phyloP scores from a whole-genome alignment of 192 early-diverging fungal species.

The Chytriomyces hyalinus region DNA sequence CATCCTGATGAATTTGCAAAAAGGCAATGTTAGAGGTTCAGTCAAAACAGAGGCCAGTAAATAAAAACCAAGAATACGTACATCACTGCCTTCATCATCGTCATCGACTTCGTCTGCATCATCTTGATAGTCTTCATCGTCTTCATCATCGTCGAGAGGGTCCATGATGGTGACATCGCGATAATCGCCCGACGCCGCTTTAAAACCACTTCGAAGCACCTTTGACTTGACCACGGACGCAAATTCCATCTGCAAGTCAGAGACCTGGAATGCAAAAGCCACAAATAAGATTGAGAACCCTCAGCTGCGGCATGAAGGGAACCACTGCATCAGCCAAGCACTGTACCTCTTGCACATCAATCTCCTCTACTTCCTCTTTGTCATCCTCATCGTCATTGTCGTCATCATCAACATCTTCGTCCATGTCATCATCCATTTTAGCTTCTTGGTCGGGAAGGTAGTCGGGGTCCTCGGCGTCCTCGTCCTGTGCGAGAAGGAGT shows the following conservation, averaged over 20 bases:
- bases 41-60: neutral
- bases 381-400: conserved; percentile 8
- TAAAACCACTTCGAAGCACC: conserved; percentile 20
- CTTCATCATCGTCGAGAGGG: conserved; percentile 16
- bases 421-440: neutral
- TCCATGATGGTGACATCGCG: conserved; percentile 21
- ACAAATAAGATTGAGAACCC: no score
- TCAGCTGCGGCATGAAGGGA: neutral
- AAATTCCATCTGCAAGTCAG: conserved; percentile 4
- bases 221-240: conserved; percentile 11
- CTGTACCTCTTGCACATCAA: conserved; percentile 7
- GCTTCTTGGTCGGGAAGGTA: conserved; percentile 11
- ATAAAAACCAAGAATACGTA: neutral
- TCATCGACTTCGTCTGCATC: conserved; percentile 9
- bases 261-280: conserved; percentile 5
- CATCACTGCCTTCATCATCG: conserved; percentile 2
- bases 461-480: conserved; percentile 26
- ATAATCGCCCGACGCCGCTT: neutral
- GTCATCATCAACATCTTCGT: neutral
- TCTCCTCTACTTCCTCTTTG: conserved; percentile 7
- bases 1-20: neutral
- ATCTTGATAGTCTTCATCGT: conserved; percentile 19
- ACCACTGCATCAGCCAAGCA: neutral
- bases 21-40: neutral
- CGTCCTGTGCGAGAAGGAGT: neutral